Evolutionary conservation across 2,329 filamentous ascomycete genomes (phyloP).

Genomic region (Nigrospora sphaerica): DNA sequence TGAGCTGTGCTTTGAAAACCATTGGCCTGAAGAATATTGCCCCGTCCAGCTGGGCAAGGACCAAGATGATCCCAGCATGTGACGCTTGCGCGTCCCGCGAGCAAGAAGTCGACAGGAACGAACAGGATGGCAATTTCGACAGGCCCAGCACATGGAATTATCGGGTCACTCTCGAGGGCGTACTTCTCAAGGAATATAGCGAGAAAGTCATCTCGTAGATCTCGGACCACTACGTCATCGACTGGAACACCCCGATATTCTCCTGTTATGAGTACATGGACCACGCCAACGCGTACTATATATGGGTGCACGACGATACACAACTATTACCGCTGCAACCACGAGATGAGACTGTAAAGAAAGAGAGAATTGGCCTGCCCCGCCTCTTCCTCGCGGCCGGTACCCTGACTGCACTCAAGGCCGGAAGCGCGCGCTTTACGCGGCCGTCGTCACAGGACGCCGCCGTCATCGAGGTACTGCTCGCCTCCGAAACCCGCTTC

Average conservation of each 20-base stretch:
- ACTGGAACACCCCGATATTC: neutral
- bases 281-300: neutral
- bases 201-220: neutral
- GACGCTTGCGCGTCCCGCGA: neutral
- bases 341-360: constrained; percentile 1
- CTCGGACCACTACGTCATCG: neutral
- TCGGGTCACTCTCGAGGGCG: neutral
- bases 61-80: neutral
- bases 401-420: neutral
- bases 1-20: neutral
- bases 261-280: neutral
- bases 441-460: neutral
- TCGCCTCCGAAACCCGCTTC: no score
- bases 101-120: neutral
- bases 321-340: neutral
- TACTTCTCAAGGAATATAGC: neutral
- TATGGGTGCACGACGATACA: neutral
- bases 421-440: neutral
- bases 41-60: neutral
- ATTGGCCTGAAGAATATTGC: neutral
- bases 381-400: neutral
- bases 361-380: neutral
- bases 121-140: neutral
- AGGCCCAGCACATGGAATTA: neutral
- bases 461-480: neutral